Evolutionary conservation across 75 land plant species (phyloP), one percentile per base, ranked within the genome.

Genomic region (Selaginella tamariscina): DNA sequence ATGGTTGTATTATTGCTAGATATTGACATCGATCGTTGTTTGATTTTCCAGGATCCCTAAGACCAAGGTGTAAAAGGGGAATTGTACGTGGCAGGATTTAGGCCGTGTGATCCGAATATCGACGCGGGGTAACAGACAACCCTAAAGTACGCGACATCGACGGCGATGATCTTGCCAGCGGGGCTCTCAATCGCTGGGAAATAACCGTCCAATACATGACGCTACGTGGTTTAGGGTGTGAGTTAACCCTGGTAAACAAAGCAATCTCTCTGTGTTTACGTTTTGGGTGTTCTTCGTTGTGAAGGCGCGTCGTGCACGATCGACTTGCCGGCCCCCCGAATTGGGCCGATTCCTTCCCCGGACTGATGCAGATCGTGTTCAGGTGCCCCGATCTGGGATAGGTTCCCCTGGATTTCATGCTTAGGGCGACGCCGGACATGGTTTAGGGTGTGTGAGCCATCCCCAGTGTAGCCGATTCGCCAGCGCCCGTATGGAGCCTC

Each of bases 401-500:
- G 11, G n/a, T n/a, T n/a, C n/a, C n/a, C n/a, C n/a, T n/a, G n/a
- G n/a, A n/a, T n/a, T n/a, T n/a, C n/a, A n/a, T n/a, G n/a, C n/a
- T n/a, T n/a, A n/a, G n/a, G n/a, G n/a, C n/a, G n/a, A n/a, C n/a
- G n/a, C n/a, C n/a, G n/a, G n/a, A n/a, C n/a, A n/a, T n/a, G n/a
- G n/a, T n/a, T n/a, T n/a, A n/a, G n/a, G n/a, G n/a, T n/a, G n/a
- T n/a, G n/a, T n/a, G n/a, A n/a, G n/a, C n/a, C n/a, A n/a, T n/a
- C n/a, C n/a, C n/a, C n/a, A n/a, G n/a, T n/a, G n/a, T n/a, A n/a
- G n/a, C 54, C 54, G 62, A 21, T 2, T 59, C 62, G n/a, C 26
- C 62, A 59, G 21, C 2, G 5, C 15, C 49, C 70, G 26, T 5
- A 74, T 74, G 70, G 66, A 56, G 31, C 69, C 78, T 2, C 68